These are phyloP conservation scores for Solanum commersonii DNA, from an alignment of 257 asterid genomes.

Conservation along the genomic window DNA sequence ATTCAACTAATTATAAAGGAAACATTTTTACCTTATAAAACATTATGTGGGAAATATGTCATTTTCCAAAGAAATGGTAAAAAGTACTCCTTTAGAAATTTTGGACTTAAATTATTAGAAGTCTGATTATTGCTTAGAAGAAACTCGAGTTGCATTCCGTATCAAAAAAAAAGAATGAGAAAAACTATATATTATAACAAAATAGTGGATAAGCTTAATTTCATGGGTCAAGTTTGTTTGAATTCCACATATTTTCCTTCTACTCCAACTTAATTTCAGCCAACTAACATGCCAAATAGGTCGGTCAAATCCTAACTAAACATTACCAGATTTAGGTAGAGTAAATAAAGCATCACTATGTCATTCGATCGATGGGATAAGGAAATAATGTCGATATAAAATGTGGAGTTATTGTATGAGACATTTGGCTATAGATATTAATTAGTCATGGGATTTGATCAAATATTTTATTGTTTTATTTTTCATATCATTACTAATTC, in stretches of 20 bases:
- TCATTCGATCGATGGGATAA: not conserved
- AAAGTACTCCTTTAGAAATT: not conserved
- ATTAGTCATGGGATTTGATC: not conserved
- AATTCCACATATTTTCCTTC: not conserved
- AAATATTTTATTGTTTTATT: no score
- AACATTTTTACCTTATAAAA: not conserved
- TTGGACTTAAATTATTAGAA: not conserved
- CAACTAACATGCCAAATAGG: not conserved
- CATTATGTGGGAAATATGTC: not conserved
- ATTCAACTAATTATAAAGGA: not conserved
- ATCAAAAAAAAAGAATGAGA: not conserved
- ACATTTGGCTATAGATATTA: not conserved
- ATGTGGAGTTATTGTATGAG: not conserved
- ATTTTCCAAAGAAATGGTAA: not conserved
- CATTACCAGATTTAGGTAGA: no score
- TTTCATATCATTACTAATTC: not conserved
- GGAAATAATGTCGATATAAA: not conserved
- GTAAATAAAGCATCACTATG: not conserved
- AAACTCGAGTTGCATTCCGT: not conserved
- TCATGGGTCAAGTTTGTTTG: not conserved
- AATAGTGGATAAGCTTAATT: not conserved
- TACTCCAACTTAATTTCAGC: not conserved
- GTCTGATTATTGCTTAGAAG: not conserved
- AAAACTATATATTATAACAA: not conserved
- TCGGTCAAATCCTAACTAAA: not conserved